These are phyloP conservation scores for Mycena polygramma DNA, from an alignment of 768 basidiomycete species.

Conservation along the genomic window DNA sequence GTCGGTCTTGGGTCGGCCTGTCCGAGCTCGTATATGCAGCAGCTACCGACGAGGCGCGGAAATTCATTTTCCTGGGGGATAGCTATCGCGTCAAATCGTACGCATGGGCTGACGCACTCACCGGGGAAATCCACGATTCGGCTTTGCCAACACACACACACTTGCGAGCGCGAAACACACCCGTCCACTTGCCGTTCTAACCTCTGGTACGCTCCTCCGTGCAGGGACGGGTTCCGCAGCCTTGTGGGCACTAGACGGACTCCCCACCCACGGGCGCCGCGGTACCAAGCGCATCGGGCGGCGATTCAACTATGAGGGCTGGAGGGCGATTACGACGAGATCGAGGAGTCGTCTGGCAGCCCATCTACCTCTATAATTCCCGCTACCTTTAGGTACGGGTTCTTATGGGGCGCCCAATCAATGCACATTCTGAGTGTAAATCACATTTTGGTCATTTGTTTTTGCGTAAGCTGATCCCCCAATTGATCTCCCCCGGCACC, in stretches of 20 bases:
- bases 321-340: constrained; percentile 42
- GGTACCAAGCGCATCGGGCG: constrained; percentile 42
- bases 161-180: constrained; percentile 37
- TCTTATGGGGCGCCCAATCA: too few species aligned
- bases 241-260: constrained; percentile 52
- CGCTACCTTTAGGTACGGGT: too few species aligned
- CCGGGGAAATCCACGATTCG: constrained; percentile 9
- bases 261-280: constrained; percentile 47
- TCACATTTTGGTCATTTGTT: too few species aligned
- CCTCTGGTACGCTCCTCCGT: constrained; percentile 45
- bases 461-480: too few species aligned
- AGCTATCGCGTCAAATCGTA: constrained; percentile 53
- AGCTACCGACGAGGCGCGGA: constrained; percentile 29
- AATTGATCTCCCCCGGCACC: too few species aligned
- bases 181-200: constrained; percentile 50
- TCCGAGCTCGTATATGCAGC: not conserved
- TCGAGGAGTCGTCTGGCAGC: constrained; percentile 47
- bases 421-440: too few species aligned
- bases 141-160: constrained; percentile 48
- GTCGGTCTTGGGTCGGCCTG: not conserved
- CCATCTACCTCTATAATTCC: constrained; percentile 15
- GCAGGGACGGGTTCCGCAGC: constrained; percentile 50
- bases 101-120: constrained; percentile 40
- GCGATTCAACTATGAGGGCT: not conserved
- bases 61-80: constrained; percentile 55